Percentiles rank a stretch among this genome's conserved stretches.
These are phyloP conservation scores for Vishniacozyma victoriae DNA, from an alignment of 768 basidiomycete genomes.

Conservation along the genomic window DNA sequence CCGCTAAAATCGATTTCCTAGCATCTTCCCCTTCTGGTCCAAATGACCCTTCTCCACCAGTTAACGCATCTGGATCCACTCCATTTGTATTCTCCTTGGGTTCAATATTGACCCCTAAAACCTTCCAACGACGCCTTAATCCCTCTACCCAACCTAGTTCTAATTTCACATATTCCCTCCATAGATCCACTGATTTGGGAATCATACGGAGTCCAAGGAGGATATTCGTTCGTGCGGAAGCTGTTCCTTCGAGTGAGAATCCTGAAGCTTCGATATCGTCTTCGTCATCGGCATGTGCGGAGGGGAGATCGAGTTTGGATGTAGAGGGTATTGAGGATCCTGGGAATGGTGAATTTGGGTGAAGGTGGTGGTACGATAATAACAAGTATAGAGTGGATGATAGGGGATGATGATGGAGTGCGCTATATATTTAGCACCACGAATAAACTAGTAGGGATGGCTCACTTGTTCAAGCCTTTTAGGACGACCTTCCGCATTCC, in stretches of 20 bases:
- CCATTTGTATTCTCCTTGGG: slow-evolving; percentile 10
- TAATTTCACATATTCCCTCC: slow-evolving; percentile 86
- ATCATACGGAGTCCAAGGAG: slow-evolving; percentile 81
- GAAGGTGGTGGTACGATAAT: slow-evolving; percentile 75
- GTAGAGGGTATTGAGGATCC: slow-evolving; percentile 29
- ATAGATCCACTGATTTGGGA: slow-evolving; percentile 65
- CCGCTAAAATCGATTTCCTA: slow-evolving; percentile 31
- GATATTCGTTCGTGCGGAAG: slow-evolving; percentile 71
- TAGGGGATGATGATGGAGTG: slow-evolving; percentile 79
- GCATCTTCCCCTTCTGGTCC: slow-evolving; percentile 42
- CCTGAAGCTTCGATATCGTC: slow-evolving; percentile 12
- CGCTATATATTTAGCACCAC: slow-evolving; percentile 51
- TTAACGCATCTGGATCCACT: slow-evolving; percentile 55
- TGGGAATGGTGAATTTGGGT: slow-evolving; percentile 59
- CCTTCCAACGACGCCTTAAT: slow-evolving; percentile 68
- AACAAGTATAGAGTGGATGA: slow-evolving; percentile 72
- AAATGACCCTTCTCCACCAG: slow-evolving; percentile 65
- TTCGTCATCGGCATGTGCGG: slow-evolving; percentile 9
- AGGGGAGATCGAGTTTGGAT: slow-evolving; percentile 22
- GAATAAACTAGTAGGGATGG: slow-evolving; percentile 4
- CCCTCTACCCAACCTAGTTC: slow-evolving; percentile 80
- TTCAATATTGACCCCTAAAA: slow-evolving; percentile 61
- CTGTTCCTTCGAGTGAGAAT: slow-evolving; percentile 44
- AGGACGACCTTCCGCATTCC: slow-evolving; percentile 73
- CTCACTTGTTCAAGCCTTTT: slow-evolving; percentile 72